phyloP scores from a whole-genome alignment of 1,284 basidiomycete genomes.

The Rhodotorula sp. region DNA sequence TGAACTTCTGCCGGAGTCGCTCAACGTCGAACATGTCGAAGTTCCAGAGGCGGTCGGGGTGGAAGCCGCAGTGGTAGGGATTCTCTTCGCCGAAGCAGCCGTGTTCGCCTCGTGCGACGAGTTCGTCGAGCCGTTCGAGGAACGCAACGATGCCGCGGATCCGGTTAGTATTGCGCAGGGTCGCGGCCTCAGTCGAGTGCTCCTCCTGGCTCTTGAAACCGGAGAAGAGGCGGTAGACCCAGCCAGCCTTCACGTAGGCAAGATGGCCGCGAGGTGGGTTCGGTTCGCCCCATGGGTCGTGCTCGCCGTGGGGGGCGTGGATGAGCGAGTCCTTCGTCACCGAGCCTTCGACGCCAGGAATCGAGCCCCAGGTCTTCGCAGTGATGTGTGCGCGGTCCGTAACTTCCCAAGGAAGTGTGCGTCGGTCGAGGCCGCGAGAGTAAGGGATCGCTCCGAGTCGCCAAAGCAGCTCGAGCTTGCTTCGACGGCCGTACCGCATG shows the following conservation, averaged over 20 bases:
- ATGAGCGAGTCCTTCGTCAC: slow-evolving; percentile 25
- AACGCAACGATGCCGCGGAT: slow-evolving; percentile 46
- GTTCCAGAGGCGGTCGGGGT: slow-evolving; percentile 40
- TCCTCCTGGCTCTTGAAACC: slow-evolving; percentile 45
- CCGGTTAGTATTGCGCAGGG: slow-evolving; percentile 44
- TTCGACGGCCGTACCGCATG: slow-evolving; percentile 47
- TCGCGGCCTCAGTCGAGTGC: slow-evolving; percentile 40
- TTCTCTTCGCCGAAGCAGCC: slow-evolving; percentile 29
- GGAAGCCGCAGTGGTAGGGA: slow-evolving; percentile 41
- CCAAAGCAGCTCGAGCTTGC: slow-evolving; percentile 47
- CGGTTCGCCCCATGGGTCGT: neutral
- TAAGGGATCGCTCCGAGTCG: slow-evolving; percentile 46
- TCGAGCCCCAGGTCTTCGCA: slow-evolving; percentile 41
- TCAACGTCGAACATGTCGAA: slow-evolving; percentile 39
- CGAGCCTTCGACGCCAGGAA: slow-evolving; percentile 34
- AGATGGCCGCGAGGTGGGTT: slow-evolving; percentile 30
- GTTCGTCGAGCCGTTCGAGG: slow-evolving; percentile 45
- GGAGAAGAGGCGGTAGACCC: slow-evolving; percentile 47
- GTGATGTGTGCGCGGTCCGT: slow-evolving; percentile 44
- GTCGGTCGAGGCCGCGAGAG: slow-evolving; percentile 42
- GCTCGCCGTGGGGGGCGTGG: slow-evolving; percentile 31
- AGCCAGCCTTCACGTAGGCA: slow-evolving; percentile 44
- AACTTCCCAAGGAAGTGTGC: slow-evolving; percentile 44
- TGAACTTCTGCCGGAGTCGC: slow-evolving; percentile 36
- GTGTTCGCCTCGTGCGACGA: slow-evolving; percentile 35